Base-by-base conservation (phyloP, 495 filamentous ascomycete species). In the Penicillium crystallinum region DNA sequence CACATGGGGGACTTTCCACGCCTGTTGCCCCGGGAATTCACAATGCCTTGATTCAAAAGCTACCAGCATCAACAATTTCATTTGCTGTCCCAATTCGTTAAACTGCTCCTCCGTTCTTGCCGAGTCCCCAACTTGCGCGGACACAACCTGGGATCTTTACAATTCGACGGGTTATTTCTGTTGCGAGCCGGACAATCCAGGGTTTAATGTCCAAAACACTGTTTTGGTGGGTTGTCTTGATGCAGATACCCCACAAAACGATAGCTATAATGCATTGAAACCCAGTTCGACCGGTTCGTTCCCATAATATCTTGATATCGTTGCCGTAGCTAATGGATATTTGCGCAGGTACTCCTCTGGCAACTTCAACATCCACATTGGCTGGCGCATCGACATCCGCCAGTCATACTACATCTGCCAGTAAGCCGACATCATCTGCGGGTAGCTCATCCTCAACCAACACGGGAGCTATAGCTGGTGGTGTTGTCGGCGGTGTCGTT, bases 401-500 rank as follows among this genome's bases (percentile, higher is more conserved):
- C 18, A 18, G 23, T 40, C 12, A 12, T 2, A 7, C 29, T 11
- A 6, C 8, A 8, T 31, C 29, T 2, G 3, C 29, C 29, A 31
- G 29, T 31, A 31, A 7, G 21, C 3, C 23, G 0, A 50, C 22
- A 19, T 19, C 36, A 41, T 30, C 47, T 15, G 38, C 34, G 12
- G 31, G 12, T 17, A 14, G 25, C 14, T 36, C 34, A 36, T 36
- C 34, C 2, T 18, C n/a, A 27, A 18, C 19, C 12, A 25, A 38
- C 19, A 30, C 36, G 10, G 47, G 36, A 7, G 47, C 36, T 8
- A 50, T 50, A 38, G 47, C 36, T 4, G 47, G 47, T 30, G 47
- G 36, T 18, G 47, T 50, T 17, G 37, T 41, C 10, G 47, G 47
- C 29, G 36, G 47, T 33, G 27, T 50, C n/a, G 47, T 34, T 19